Base-by-base conservation (phyloP, 2,329 filamentous ascomycete species). In the Ceratocystis cacaofunesta region DNA sequence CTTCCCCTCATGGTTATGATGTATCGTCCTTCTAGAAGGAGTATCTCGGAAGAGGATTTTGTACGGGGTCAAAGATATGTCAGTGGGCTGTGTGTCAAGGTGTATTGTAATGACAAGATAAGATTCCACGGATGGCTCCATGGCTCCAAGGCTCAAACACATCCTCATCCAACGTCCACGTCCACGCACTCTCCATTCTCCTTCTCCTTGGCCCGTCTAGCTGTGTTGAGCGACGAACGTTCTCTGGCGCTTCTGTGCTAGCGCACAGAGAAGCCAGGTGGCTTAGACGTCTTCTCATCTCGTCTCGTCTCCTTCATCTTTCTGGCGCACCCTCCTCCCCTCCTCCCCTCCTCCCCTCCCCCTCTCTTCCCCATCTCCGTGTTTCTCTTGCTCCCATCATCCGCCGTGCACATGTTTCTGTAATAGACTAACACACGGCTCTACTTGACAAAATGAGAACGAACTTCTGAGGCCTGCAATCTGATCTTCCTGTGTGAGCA, bases 1-100 rank as follows among this genome's bases (percentile, higher is more conserved):
- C n/a, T 28, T 25, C 52, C 28, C 48, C 48, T 52, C 48, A 19
- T 52, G 48, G 19, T 57, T 57, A 30, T 57, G 52, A 57, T 57
- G 52, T 57, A 57, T 57, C 52, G 52, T 57, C 52, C 52, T 57
- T 57, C 52, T 57, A 57, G 52, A 57, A 57, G 52, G 52, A 32
- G 52, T 17, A 57, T 57, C 19, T 32, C 22, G 25, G 52, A 57
- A 57, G 52, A 57, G 52, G 52, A 57, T 57, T 57, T 57, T 3
- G 52, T 10, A 57, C 17, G 28, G 52, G 52, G 52, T 32, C 30
- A 32, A 12, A 30, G n/a, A n/a, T 41, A 57, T 5, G 48, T 22
- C 48, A 50, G 48, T 50, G 22, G 52, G 22, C 22, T 57, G 52
- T 57, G 52, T 57, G 52, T 57, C 52, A 57, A 57, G 52, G 15